Percentiles rank a stretch among this genome's conserved stretches.
phyloP scores from a whole-genome alignment of 495 filamentous ascomycete species.

The Neurospora sp. region DNA sequence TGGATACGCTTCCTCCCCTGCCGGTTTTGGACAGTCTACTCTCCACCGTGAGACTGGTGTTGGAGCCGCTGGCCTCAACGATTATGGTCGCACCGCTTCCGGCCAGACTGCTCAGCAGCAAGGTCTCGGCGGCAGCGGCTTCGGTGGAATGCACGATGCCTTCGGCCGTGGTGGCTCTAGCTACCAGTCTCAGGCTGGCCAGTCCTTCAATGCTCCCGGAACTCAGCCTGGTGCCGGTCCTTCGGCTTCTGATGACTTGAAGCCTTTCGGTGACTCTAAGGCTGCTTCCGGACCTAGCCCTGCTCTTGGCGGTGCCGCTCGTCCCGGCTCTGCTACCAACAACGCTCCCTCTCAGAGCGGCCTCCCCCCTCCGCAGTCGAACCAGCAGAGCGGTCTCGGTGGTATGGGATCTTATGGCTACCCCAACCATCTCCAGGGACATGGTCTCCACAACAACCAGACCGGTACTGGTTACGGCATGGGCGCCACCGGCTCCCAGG shows the following conservation, averaged over 20 bases:
- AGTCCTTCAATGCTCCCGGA: conserved; percentile 55
- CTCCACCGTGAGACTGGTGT: conserved; percentile 54
- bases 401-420: conserved; percentile 61
- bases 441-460: conserved; percentile 52
- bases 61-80: conserved; percentile 42
- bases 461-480: conserved; percentile 62
- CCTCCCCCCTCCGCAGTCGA: conserved; percentile 67
- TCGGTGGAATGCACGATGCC: conserved; percentile 65
- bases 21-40: conserved; percentile 61
- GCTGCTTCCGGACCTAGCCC: conserved; percentile 67
- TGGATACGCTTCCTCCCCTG: conserved; percentile 71
- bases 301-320: conserved; percentile 66
- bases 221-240: conserved; percentile 37
- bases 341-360: conserved; percentile 54
- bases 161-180: conserved; percentile 60
- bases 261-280: conserved; percentile 64
- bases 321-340: conserved; percentile 80
- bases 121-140: conserved; percentile 53
- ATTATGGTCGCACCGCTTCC: conserved; percentile 69
- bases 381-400: conserved; percentile 36
- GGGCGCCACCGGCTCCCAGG: conserved; percentile 52
- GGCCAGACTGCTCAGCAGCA: conserved; percentile 61
- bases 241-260: conserved; percentile 56
- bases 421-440: conserved; percentile 51
- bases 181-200: conserved; percentile 52